Evolutionary conservation across 331 rosid species (phyloP).

Genomic region (Cucumis variabilis): DNA sequence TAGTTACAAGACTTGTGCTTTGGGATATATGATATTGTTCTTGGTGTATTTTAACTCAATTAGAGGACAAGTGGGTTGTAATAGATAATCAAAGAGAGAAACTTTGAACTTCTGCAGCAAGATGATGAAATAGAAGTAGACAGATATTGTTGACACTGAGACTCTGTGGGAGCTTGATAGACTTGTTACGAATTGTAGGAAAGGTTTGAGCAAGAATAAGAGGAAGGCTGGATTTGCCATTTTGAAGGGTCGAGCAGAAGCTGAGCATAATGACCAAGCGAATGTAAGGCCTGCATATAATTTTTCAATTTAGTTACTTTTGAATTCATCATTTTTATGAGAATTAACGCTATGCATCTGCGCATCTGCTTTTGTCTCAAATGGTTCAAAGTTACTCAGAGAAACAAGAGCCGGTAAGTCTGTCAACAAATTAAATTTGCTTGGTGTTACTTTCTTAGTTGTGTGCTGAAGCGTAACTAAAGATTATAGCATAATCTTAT

Average conservation of each 20-base stretch:
- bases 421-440: background rate
- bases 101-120: conserved; percentile 70
- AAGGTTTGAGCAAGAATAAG: conserved; percentile 89
- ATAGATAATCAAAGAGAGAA: conserved; percentile 75
- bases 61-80: too few relatives aligned
- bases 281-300: conserved; percentile 50
- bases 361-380: conserved; percentile 36
- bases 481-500: background rate
- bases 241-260: conserved; percentile 57
- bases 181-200: conserved; percentile 88
- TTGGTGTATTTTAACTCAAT: too few relatives aligned
- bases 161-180: conserved; percentile 99
- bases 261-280: conserved; percentile 50
- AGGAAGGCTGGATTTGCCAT: conserved; percentile 85
- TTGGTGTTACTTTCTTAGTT: conserved; percentile 14
- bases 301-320: background rate
- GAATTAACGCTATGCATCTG: background rate
- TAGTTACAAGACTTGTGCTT: too few relatives aligned
- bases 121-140: conserved; percentile 97
- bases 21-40: too few relatives aligned
- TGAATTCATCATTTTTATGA: background rate
- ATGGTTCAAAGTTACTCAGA: conserved; percentile 44
- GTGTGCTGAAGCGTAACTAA: background rate
- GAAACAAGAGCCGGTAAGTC: conserved; percentile 60
- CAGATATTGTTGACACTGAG: conserved; percentile 88